Evolutionary conservation across 2,329 filamentous ascomycete genomes (phyloP).

Genomic region (Claviceps sp.): DNA sequence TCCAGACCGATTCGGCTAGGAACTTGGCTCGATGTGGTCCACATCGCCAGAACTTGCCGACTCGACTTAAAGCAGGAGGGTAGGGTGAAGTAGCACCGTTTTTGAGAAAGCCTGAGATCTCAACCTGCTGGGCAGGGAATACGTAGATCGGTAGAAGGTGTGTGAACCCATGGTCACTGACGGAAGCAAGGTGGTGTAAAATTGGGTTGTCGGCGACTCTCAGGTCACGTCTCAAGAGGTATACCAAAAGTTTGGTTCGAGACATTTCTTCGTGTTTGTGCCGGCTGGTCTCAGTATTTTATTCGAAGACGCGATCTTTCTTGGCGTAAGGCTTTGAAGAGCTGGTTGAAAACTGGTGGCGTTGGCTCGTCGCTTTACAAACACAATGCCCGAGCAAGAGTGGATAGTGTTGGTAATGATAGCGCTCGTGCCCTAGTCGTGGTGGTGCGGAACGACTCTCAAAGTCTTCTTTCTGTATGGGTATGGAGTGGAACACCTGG

Average conservation of each 20-base stretch:
- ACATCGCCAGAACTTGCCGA: conserved; percentile 59
- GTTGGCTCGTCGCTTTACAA: neutral
- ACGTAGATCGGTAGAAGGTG: conserved; percentile 61
- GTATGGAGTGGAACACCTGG: no score
- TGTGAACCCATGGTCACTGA: conserved; percentile 40
- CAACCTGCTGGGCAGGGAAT: conserved; percentile 56
- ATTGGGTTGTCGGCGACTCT: conserved; percentile 64
- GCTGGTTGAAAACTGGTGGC: neutral
- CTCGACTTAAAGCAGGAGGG: conserved; percentile 50
- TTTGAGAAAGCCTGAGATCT: conserved; percentile 60
- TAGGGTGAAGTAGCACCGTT: conserved; percentile 46
- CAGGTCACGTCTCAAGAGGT: conserved; percentile 59
- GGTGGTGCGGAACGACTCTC: neutral
- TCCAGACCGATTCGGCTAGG: conserved; percentile 58
- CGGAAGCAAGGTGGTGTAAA: conserved; percentile 42
- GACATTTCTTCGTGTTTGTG: conserved; percentile 15
- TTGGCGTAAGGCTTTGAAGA: neutral
- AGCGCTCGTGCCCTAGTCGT: neutral
- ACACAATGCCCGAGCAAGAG: no score
- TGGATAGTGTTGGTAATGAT: no score
- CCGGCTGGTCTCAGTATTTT: neutral
- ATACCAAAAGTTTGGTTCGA: conserved; percentile 45
- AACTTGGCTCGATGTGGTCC: conserved; percentile 62
- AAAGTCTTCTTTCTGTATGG: no score
- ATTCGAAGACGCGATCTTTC: neutral